Base-by-base conservation (phyloP, 2,329 filamentous ascomycete species). In the Zymoseptoria brevis region DNA sequence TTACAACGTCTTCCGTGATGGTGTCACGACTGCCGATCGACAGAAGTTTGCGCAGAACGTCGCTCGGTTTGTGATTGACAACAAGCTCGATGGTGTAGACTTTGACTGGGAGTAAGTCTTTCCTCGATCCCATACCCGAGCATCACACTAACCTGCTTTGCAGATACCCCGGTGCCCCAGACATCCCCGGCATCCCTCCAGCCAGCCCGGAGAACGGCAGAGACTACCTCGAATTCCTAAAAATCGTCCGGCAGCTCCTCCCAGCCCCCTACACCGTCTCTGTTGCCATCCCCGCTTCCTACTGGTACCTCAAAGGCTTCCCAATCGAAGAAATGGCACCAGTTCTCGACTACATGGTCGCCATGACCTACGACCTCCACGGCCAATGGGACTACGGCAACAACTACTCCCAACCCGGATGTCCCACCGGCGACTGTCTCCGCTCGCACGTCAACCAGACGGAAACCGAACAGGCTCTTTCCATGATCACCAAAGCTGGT, bases 11-110 rank as follows among this genome's bases (percentile, higher is more conserved):
- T 74, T 79, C 56, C 68, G 76, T 1, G 58, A 75, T 6, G 74
- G 59, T 16, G 69, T 76, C 3, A 68, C 56, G 60, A 63, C 68
- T 1, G 71, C 58, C 0, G 80, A 81, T 59, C 70, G 75, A 0
- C 61, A 66, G 7, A 79, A 61, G 1, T 93, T 94, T 70, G 88
- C 87, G 1, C 77, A 80, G 87, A 53, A 86, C 92, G 2, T 80
- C 84, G 35, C 76, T 13, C 73, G 54, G 13, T 65, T 96, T 41
- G 78, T 96, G 66, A 85, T 87, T 71, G 83, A 90, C 66, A 76
- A 90, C 13, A 91, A 90, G 7, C 88, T 96, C 6, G 73, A 75
- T 52, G 74, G 71, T 24, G 58, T 77, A 22, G 75, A 77, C 62
- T 66, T 77, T 26, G 75, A 76, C 49, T 76, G 75, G 75, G 75